These are phyloP conservation scores for Coprinellus aureogranulatus DNA, from an alignment of 768 basidiomycete genomes.

Conservation along the genomic window DNA sequence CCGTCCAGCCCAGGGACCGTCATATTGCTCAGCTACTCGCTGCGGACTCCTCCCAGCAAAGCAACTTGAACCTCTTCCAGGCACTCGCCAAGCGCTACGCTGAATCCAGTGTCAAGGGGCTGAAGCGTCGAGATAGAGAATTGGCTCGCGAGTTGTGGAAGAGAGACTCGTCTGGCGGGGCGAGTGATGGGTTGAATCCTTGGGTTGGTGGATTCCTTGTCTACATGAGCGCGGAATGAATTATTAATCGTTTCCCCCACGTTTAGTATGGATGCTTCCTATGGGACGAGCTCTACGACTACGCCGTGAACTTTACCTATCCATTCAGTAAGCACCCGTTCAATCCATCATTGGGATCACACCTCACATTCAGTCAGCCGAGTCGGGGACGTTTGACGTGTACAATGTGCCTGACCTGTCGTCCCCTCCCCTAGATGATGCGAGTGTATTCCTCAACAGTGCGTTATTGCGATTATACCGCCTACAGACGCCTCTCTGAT, in stretches of 20 bases:
- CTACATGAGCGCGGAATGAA: neutral
- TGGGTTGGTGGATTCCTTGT: slow-evolving; percentile 37
- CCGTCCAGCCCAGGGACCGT: slow-evolving; percentile 33
- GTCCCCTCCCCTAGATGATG: slow-evolving; percentile 50
- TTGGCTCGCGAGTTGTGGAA: slow-evolving; percentile 36
- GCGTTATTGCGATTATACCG: slow-evolving; percentile 8
- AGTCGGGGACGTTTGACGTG: slow-evolving; percentile 25
- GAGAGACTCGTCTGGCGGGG: slow-evolving; percentile 43
- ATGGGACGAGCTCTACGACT: slow-evolving; percentile 65
- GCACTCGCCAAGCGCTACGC: slow-evolving; percentile 15
- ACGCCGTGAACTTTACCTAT: slow-evolving; percentile 68
- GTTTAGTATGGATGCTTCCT: slow-evolving; percentile 68
- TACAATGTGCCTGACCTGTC: slow-evolving; percentile 58
- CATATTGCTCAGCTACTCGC: slow-evolving; percentile 28
- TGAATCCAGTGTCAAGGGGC: neutral
- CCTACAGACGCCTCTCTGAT: neutral
- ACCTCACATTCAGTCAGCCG: neutral
- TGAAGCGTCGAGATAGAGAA: slow-evolving; percentile 10
- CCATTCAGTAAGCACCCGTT: slow-evolving; percentile 50
- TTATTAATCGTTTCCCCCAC: neutral
- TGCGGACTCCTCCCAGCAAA: slow-evolving; percentile 21
- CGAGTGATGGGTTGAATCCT: slow-evolving; percentile 55
- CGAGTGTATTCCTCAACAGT: slow-evolving; percentile 64
- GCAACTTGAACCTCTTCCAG: slow-evolving; percentile 16
- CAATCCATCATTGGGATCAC: neutral